A percentile compares a stretch with the other conserved stretches of the same genome.
Evolutionary conservation across 345 rosid species (phyloP).

Genomic region (Gossypium stocksii): DNA sequence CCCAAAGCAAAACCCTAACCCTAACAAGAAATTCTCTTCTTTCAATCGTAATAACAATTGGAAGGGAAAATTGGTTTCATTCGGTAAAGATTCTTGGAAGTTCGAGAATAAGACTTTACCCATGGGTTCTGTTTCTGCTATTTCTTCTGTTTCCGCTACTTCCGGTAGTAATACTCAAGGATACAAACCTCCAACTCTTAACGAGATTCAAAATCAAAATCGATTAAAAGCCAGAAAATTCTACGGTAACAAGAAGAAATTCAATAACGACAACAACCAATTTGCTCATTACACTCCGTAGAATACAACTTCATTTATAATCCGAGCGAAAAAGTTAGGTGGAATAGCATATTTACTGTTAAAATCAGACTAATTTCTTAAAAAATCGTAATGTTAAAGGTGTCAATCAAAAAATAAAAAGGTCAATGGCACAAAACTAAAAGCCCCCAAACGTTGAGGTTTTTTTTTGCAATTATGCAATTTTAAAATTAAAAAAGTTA

Average conservation of each 20-base stretch:
- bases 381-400: too few relatives aligned
- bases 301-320: slow-evolving; percentile 81
- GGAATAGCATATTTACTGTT: slow-evolving; percentile 91
- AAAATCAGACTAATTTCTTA: too few relatives aligned
- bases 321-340: slow-evolving; percentile 83
- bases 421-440: too few relatives aligned
- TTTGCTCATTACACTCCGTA: slow-evolving; percentile 91
- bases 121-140: slow-evolving; percentile 24
- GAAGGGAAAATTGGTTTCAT: slow-evolving; percentile 65
- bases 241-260: slow-evolving; percentile 48
- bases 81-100: slow-evolving; percentile 31
- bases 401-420: too few relatives aligned
- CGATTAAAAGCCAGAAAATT: slow-evolving; percentile 68
- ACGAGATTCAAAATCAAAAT: slow-evolving; percentile 79
- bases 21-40: slow-evolving; percentile 33
- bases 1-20: slow-evolving; percentile 29
- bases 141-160: slow-evolving; percentile 19
- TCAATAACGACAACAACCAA: slow-evolving; percentile 54
- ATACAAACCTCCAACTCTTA: slow-evolving; percentile 79
- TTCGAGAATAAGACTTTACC: slow-evolving; percentile 28
- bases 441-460: too few relatives aligned
- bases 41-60: slow-evolving; percentile 48
- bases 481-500: too few relatives aligned
- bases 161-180: slow-evolving; percentile 34
- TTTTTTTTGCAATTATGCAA: too few relatives aligned